Base-by-base conservation (phyloP, 1,139 yeast genomes). In the Hemisphaericaspora lyxosophila region DNA sequence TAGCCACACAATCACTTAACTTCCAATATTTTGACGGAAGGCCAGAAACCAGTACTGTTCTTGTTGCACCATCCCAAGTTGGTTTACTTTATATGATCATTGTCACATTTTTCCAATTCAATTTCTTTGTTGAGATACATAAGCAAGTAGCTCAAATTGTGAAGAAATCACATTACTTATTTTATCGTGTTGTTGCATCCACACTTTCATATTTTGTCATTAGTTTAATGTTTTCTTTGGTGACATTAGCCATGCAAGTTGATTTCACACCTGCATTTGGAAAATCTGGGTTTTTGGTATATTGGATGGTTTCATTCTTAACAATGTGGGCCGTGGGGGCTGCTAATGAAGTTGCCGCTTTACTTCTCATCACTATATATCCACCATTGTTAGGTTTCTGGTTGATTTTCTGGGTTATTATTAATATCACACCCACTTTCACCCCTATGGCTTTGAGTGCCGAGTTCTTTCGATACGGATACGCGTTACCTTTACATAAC, bases 41-140 rank as follows among this genome's bases (percentile, higher is more conserved):
- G 28, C 38, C 38, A 1, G 68, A 62, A 41, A 57, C 60, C 2
- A 65, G 77, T 46, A 62, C 75, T 2, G 78, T 73, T 4, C 54
- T 81, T 16, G 48, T 71, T 13, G 87, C 86, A 0, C 85, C 88
- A 3, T 58, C 79, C 4, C 86, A 82, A 56, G 81, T 85, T 44
- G 95, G 95, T 34, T 67, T 84, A 42, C 83, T 86, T 57, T 85
- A 78, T 58, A 67, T 83, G 54, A 75, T 86, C 49, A 80, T 86
- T 58, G 62, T 85, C 40, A 80, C 94, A 15, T 64, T 69, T 41
- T 62, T 68, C 59, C 80, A 78, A 44, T 72, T 81, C 52, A 74
- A 78, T 43, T 70, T 82, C 55, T 80, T 80, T 54, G 68, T 64
- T 13, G 75, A 74, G 5, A 55, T 79, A 25, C 85, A 83, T 53